A percentile compares a stretch with the other conserved stretches of the same genome.
phyloP scores from a whole-genome alignment of 202 grass and related monocot genomes.

The Tripidium arundinaceum region DNA sequence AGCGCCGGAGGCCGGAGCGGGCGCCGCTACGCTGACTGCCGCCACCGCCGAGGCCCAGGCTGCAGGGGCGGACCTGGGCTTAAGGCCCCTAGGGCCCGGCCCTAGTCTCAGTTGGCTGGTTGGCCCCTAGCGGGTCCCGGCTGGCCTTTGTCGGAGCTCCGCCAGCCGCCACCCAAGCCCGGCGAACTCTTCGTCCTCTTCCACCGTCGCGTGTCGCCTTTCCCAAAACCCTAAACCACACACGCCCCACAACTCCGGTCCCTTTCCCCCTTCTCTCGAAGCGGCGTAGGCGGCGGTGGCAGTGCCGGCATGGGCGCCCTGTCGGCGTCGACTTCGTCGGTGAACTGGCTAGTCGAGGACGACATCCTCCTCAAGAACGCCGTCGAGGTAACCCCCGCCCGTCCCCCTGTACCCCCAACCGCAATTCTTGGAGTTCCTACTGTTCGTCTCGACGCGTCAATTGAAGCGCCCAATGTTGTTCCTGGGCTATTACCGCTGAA shows the following conservation, averaged over 20 bases:
- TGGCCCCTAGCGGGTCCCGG: too few species aligned
- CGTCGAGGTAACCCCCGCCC: slow-evolving; percentile 50
- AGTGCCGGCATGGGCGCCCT: slow-evolving; percentile 59
- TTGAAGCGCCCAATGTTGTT: neutral
- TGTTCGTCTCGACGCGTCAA: neutral
- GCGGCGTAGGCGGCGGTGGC: slow-evolving; percentile 13
- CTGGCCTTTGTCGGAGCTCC: neutral
- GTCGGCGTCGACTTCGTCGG: slow-evolving; percentile 33
- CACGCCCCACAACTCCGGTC: neutral
- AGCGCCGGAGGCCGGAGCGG: too few species aligned
- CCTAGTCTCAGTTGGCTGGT: too few species aligned
- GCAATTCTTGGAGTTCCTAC: neutral
- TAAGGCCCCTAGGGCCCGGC: too few species aligned
- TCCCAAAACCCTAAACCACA: slow-evolving; percentile 48
- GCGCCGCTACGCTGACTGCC: too few species aligned
- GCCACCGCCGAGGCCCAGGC: too few species aligned
- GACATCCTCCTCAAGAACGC: slow-evolving; percentile 93
- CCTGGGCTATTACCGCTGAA: neutral
- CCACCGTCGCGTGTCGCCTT: neutral
- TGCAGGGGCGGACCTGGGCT: too few species aligned
- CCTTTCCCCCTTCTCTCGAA: neutral
- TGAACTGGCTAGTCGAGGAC: slow-evolving; percentile 65
- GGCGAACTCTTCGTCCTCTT: neutral
- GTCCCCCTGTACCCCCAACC: neutral
- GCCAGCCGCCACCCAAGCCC: neutral